Conservation (phyloP, 176 grass and related monocot species). For the Bromus sterilis region DNA sequence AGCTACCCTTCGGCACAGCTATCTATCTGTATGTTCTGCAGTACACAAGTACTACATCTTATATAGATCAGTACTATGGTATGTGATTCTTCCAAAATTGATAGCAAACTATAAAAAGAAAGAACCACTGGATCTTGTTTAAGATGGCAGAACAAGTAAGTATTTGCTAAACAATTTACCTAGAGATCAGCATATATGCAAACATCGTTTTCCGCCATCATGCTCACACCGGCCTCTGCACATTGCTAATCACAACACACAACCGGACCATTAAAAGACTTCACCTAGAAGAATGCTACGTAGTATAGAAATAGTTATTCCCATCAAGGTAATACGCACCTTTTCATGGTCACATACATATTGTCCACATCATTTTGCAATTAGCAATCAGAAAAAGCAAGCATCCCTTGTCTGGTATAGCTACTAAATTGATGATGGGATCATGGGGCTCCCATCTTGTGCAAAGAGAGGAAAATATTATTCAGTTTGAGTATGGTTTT, state of each 20-base stretch:
- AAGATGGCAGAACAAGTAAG: background rate
- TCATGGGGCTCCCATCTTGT: background rate
- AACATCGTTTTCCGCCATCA: slow-evolving; percentile 27
- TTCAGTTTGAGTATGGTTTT: background rate
- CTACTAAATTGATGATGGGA: background rate
- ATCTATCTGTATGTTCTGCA: background rate
- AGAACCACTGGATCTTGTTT: slow-evolving; percentile 35
- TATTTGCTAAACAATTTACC: background rate
- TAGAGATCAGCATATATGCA: slow-evolving; percentile 10
- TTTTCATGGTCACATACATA: background rate
- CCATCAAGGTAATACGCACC: slow-evolving; percentile 15
- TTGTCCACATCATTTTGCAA: slow-evolving; percentile 7
- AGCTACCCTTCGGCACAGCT: background rate
- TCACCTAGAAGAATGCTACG: background rate
- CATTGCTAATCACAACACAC: slow-evolving; percentile 17
- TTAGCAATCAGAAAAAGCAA: background rate
- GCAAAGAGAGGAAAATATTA: background rate
- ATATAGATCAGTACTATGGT: background rate
- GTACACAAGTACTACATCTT: background rate
- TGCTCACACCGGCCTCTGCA: slow-evolving; percentile 5
- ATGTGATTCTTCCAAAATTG: background rate
- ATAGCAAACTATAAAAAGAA: background rate
- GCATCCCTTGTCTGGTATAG: background rate
- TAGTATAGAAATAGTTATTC: background rate
- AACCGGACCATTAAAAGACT: slow-evolving; percentile 10